These are phyloP conservation scores for Solanum sitiens DNA, from an alignment of 257 asterid genomes.

Conservation along the genomic window DNA sequence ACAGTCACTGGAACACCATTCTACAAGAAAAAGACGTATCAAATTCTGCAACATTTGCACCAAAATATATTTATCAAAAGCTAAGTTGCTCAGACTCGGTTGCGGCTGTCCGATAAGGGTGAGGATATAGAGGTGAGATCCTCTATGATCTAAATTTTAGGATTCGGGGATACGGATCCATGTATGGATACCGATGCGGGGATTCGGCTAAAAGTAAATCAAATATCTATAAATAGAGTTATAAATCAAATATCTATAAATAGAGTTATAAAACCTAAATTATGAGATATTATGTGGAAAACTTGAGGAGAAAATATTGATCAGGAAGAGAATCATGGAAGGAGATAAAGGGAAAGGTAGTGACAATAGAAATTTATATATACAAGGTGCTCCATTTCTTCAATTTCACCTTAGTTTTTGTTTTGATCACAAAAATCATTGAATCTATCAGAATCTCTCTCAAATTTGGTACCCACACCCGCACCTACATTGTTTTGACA, in stretches of 20 bases:
- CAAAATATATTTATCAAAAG: not conserved
- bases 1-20: constrained; percentile 32
- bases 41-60: not conserved
- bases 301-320: not conserved
- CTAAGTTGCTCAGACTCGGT: not conserved
- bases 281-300: not conserved
- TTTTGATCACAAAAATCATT: too few species aligned
- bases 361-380: not conserved
- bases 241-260: not conserved
- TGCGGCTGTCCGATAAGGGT: not conserved
- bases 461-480: not conserved
- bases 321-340: too few species aligned
- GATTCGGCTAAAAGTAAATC: not conserved
- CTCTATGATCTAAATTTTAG: not conserved
- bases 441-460: not conserved
- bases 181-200: not conserved
- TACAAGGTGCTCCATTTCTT: not conserved
- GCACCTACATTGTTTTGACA: not conserved
- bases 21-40: constrained; percentile 41
- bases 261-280: not conserved
- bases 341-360: not conserved
- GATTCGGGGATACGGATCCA: not conserved
- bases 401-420: not conserved
- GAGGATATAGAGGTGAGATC: not conserved
- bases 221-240: not conserved